Conservation (phyloP, 306 rosid species). For the Medicago truncatula region DNA sequence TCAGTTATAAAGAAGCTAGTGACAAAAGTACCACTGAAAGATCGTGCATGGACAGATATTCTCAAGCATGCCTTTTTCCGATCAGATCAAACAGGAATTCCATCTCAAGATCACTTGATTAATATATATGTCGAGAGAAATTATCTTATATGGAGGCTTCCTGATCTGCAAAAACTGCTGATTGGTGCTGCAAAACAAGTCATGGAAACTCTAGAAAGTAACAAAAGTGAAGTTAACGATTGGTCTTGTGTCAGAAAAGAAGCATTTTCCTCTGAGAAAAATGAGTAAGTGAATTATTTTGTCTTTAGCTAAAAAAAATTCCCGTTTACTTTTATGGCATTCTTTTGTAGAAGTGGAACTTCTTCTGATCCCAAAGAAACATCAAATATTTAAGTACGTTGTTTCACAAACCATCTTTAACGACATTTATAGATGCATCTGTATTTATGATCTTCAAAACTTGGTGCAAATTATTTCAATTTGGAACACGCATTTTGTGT, state of each 20-base stretch:
- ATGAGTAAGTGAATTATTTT: constrained; percentile 68
- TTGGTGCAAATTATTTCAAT: constrained; percentile 23
- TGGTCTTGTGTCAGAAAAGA: constrained; percentile 95
- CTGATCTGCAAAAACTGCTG: constrained; percentile 80
- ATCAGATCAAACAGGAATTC: constrained; percentile 70
- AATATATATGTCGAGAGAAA: constrained; percentile 84
- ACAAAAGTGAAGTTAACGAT: constrained; percentile 65
- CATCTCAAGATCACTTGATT: constrained; percentile 84
- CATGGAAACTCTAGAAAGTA: constrained; percentile 63
- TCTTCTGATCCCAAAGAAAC: constrained; percentile 15
- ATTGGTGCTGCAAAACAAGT: constrained; percentile 71
- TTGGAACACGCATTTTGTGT: constrained; percentile 23
- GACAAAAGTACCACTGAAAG: constrained; percentile 89
- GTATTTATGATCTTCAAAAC: constrained; percentile 20
- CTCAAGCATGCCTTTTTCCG: constrained; percentile 69
- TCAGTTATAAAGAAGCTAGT: constrained; percentile 78
- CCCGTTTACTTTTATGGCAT: neutral
- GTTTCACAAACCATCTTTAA: constrained; percentile 15
- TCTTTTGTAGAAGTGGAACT: constrained; percentile 14
- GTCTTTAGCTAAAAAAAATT: constrained; percentile 18
- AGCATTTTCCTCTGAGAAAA: constrained; percentile 87
- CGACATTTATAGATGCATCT: neutral
- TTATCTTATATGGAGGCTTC: constrained; percentile 92
- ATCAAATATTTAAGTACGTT: constrained; percentile 8
- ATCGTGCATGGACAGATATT: constrained; percentile 68